Base-by-base conservation (phyloP, 1,284 basidiomycete species). In the Lignosus rhinocerotis region DNA sequence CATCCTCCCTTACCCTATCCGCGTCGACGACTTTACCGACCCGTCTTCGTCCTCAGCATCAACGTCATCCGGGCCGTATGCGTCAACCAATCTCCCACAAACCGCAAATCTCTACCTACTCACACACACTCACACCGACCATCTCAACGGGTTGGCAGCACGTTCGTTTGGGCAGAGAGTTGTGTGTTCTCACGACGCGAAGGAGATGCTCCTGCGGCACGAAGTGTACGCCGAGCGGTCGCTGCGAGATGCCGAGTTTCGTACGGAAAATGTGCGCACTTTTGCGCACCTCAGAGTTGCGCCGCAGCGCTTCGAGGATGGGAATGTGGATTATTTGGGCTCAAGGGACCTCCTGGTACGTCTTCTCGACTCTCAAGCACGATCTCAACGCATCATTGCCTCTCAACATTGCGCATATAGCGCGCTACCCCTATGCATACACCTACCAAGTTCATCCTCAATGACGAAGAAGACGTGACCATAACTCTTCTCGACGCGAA, bases 401-500 rank as follows among this genome's bases (percentile, higher is more conserved):
- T 25, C 25, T 25, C 25, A 25, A 25, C 38, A 6, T 8, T 6
- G 30, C 43, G 9, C 43, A 30, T 16, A 19, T 60, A 86, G 82
- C 76, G 73, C 65, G 61, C 81, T 1, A 63, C 90, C 30, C 81
- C 82, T 0, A 67, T 89, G 41, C 78, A 92, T 61, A 81, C 77
- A 5, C 90, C 94, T 0, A 91, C 85, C 0, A 64, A 72, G 34
- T 78, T 87, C 43, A 82, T 86, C 17, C 74, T 95, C 19, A 79
- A 76, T 8, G 78, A 82, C 6, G 76, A 77, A 9, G 83, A 88
- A 56, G 73, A 70, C 0, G 83, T 94, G 2, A 86, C 78, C 0
- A 81, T 97, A 58, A 96, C 94, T 0, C 79, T 93, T 3, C 75
- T 98, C 14, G 91, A 96, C 65, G 94, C 96, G 1, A 98, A 98